These are phyloP conservation scores for Rostrohypoxylon terebratum DNA, from an alignment of 495 filamentous ascomycete species.

Conservation along the genomic window DNA sequence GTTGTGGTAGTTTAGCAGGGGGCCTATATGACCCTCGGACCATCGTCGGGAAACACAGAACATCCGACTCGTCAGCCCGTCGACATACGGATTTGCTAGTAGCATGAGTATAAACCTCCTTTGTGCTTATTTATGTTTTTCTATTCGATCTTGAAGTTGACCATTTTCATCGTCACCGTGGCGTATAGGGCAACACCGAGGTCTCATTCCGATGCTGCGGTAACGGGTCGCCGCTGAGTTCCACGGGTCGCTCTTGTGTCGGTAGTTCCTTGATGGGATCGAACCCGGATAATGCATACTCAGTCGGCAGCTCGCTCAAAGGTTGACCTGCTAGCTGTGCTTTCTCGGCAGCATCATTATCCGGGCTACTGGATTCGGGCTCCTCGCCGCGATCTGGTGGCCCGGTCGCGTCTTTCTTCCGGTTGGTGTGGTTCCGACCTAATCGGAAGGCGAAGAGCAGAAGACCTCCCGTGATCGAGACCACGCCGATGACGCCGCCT, in stretches of 20 bases:
- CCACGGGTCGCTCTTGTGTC: conserved; percentile 36
- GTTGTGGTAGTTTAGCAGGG: neutral
- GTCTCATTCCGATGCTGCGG: conserved; percentile 6
- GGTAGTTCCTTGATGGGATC: conserved; percentile 31
- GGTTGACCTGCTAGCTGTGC: conserved; percentile 31
- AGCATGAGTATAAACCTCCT: neutral
- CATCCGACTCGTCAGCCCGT: neutral
- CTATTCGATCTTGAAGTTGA: neutral
- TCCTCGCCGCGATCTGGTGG: neutral
- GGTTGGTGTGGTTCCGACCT: conserved; percentile 8
- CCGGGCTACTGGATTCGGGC: neutral
- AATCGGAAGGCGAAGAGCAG: conserved; percentile 42
- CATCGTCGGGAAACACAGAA: neutral
- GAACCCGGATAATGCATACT: conserved; percentile 31
- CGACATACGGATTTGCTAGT: neutral
- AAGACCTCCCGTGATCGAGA: conserved; percentile 29
- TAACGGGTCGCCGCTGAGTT: conserved; percentile 38
- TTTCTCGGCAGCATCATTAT: neutral
- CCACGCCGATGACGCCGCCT: conserved; percentile 30
- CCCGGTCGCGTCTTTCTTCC: neutral
- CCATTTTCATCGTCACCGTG: neutral
- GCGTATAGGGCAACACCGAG: conserved; percentile 5
- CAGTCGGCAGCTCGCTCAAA: conserved; percentile 34
- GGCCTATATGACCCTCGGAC: neutral
- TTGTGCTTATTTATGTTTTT: neutral